These are phyloP conservation scores for Pleurotus eryngii DNA, from an alignment of 768 basidiomycete genomes.

Conservation along the genomic window DNA sequence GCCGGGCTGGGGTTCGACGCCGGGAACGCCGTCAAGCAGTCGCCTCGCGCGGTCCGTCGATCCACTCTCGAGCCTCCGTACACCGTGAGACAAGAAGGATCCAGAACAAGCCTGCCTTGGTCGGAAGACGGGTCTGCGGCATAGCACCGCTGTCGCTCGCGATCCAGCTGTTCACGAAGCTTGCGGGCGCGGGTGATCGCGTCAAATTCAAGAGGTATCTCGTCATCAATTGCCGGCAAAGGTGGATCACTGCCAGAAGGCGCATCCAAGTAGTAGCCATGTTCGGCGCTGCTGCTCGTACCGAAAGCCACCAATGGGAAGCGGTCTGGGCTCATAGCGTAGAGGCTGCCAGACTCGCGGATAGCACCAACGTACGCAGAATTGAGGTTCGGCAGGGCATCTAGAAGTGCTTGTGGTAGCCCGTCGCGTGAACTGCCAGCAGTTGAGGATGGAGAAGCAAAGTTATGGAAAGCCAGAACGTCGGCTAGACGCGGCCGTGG, in stretches of 20 bases:
- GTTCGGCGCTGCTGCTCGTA: constrained; percentile 17
- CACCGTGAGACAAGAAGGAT: constrained; percentile 60
- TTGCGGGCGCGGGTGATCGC: constrained; percentile 42
- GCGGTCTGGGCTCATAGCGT: constrained; percentile 77
- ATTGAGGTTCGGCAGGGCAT: constrained; percentile 43
- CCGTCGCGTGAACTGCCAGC: not conserved
- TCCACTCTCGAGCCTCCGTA: constrained; percentile 50
- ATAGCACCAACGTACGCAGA: constrained; percentile 83
- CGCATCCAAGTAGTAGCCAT: constrained; percentile 21
- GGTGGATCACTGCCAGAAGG: constrained; percentile 12
- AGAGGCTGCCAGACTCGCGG: constrained; percentile 68
- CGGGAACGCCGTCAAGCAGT: constrained; percentile 58
- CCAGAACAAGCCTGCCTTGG: constrained; percentile 25
- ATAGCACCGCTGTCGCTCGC: constrained; percentile 1
- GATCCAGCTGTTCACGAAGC: constrained; percentile 26
- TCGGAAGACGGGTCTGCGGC: not conserved
- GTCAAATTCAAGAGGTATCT: constrained; percentile 41
- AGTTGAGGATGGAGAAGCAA: constrained; percentile 20
- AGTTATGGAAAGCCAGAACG: constrained; percentile 58
- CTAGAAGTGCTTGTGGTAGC: constrained; percentile 5
- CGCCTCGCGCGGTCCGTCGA: constrained; percentile 45
- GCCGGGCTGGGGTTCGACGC: constrained; percentile 20
- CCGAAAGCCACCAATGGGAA: constrained; percentile 83
- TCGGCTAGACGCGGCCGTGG: constrained; percentile 76
- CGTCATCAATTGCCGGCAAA: constrained; percentile 16